Evolutionary conservation across 75 land plant genomes (phyloP).

Genomic region (Adiantum capillusveneris): DNA sequence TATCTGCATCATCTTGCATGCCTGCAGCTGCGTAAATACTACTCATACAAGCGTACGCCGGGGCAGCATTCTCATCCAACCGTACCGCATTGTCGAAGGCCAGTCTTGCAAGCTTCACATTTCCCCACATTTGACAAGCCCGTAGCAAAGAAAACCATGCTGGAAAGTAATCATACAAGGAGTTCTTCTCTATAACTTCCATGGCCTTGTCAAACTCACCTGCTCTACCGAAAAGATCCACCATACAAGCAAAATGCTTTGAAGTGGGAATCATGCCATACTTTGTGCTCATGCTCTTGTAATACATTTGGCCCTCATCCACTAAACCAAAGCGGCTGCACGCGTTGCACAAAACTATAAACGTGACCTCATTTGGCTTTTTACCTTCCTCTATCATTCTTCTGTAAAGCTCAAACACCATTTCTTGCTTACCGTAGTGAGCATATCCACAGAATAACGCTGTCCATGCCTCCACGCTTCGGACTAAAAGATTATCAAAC

Average conservation of each 20-base stretch:
- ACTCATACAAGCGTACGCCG: background rate
- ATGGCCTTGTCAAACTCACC: background rate
- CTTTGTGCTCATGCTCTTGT: background rate
- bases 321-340: slow-evolving; percentile 6
- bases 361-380: slow-evolving; percentile 4
- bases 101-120: background rate
- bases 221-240: background rate
- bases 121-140: background rate
- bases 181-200: background rate
- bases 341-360: background rate
- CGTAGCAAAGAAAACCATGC: background rate
- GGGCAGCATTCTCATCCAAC: background rate
- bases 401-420: too few relatives aligned
- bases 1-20: too few relatives aligned
- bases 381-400: background rate
- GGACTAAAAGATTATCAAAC: too few relatives aligned
- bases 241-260: background rate
- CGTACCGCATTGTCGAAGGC: background rate
- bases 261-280: background rate
- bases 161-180: background rate
- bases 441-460: too few relatives aligned
- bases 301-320: slow-evolving; percentile 3
- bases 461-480: too few relatives aligned
- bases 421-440: background rate
- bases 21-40: too few relatives aligned